Base-by-base conservation (phyloP, 2,329 filamentous ascomycete genomes). In the Penicillium glabrum region DNA sequence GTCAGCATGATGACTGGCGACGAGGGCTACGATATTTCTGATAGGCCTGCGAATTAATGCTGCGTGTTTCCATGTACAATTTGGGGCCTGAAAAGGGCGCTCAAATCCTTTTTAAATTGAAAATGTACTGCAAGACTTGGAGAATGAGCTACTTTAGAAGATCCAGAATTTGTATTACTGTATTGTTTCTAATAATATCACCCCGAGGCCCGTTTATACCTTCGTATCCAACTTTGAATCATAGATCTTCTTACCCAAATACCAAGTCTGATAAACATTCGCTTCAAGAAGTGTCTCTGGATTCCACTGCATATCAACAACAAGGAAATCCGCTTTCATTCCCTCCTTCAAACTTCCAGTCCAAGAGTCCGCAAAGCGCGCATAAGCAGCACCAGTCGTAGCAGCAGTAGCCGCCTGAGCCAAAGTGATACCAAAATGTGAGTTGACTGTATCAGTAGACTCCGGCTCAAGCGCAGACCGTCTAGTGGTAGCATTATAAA, bases 401-500 rank as follows among this genome's bases (percentile, higher is more conserved):
- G 77, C 77, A 31, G 76, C 79, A 33, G 66, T 69, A 14, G 81
- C 69, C 5, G 79, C 79, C 52, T 76, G 69, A 26, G 69, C 72
- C 31, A 82, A 58, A 2, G 71, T 70, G 19, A 82, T 53, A 9
- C 66, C 73, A 57, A 79, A 81, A 37, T 80, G 67, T 14, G 71
- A 63, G 49, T 81, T 81, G 1, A 80, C 73, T 2, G 74, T 74
- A 43, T 68, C 67, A 3, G 72, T 71, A 1, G 62, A 67, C 2
- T 75, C 68, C 0, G 74, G 73, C 48, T 80, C 71, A 33, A 75
- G 70, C 1, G 78, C 76, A 5, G 77, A 79, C 39, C 73, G 73
- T 50, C 80, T 70, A 6, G 79, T 82, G 0, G 79, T 80, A 13
- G 79, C 80, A 49, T 78, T 76, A 55, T 82, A 82, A 31, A 82